These are phyloP conservation scores for Globisporangium radiosum DNA, from an alignment of 352 stramenopile genomes.

Conservation along the genomic window DNA sequence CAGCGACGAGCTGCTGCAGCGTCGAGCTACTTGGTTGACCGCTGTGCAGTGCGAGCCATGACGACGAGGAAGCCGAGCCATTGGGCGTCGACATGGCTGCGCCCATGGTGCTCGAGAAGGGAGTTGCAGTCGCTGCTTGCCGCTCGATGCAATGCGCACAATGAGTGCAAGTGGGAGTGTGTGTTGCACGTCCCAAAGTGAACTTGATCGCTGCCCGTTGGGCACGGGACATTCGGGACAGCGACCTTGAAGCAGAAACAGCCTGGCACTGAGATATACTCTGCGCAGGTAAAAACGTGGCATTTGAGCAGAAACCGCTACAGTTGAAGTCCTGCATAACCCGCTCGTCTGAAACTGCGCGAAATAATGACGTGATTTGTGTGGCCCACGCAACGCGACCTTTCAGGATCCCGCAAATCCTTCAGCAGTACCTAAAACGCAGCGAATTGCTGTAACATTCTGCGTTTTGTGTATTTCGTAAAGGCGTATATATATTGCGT, in stretches of 20 bases:
- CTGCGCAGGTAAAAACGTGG: too few relatives aligned
- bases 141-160: too few relatives aligned
- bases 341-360: not conserved
- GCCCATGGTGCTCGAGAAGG: not conserved
- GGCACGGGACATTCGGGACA: too few relatives aligned
- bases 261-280: too few relatives aligned
- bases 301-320: too few relatives aligned
- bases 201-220: too few relatives aligned
- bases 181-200: too few relatives aligned
- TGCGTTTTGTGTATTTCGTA: not conserved
- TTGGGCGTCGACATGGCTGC: not conserved
- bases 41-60: not conserved
- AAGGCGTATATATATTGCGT: not conserved
- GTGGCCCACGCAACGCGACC: not conserved
- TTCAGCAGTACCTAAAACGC: not conserved
- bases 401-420: not conserved
- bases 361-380: not conserved
- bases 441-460: not conserved
- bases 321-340: too few relatives aligned
- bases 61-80: not conserved
- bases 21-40: not conserved
- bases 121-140: not conserved
- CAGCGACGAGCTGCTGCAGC: slow-evolving; percentile 12
- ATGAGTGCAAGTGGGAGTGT: too few relatives aligned
- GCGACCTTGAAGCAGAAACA: too few relatives aligned